Evolutionary conservation across 305 asterid species (phyloP).

Genomic region (Fraxinus dipetala): DNA sequence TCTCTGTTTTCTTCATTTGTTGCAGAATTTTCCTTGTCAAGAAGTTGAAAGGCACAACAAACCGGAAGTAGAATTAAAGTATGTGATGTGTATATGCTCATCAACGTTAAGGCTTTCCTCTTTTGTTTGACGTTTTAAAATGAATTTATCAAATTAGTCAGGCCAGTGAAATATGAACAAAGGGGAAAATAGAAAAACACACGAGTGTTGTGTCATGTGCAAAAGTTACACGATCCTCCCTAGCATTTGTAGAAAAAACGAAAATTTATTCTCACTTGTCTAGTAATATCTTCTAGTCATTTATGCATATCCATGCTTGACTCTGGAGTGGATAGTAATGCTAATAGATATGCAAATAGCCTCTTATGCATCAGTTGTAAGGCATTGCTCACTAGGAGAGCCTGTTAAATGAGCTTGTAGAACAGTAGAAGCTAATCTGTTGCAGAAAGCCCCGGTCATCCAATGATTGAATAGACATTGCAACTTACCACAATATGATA

Average conservation of each 20-base stretch:
- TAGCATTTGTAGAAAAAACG: not conserved
- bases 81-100: conserved; percentile 27
- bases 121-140: not conserved
- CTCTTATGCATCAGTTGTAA: not conserved
- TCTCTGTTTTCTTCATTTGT: conserved; percentile 20
- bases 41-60: conserved; percentile 99
- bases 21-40: conserved; percentile 96
- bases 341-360: not conserved
- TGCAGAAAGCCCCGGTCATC: not conserved
- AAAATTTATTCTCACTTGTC: not conserved
- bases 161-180: conserved; percentile 6
- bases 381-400: not conserved
- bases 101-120: not conserved
- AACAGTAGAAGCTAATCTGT: not conserved
- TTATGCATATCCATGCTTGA: not conserved
- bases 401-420: not conserved
- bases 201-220: not conserved
- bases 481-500: conserved; percentile 4
- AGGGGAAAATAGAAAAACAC: conserved; percentile 4
- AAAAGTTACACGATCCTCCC: not conserved
- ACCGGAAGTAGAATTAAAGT: conserved; percentile 98
- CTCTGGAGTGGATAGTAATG: not conserved
- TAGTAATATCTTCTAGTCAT: not conserved
- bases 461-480: not conserved
- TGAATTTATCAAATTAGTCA: conserved; percentile 5